Conservation (phyloP, 768 basidiomycete genomes). For the Leccinum truebloodii region DNA sequence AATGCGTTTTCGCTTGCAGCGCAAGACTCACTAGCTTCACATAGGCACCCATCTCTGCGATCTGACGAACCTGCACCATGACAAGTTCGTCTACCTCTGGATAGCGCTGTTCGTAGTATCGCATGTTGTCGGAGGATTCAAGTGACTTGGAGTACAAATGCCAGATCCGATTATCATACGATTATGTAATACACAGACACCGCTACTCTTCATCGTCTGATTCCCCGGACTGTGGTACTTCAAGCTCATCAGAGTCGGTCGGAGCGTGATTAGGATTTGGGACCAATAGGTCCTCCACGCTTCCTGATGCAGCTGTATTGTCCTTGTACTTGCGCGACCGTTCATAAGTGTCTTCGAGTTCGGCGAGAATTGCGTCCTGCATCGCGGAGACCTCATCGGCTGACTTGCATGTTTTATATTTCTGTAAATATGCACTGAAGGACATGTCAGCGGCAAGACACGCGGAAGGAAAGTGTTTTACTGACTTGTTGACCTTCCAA, state of each 20-base stretch:
- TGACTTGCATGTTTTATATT: constrained; percentile 71
- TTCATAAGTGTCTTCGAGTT: constrained; percentile 63
- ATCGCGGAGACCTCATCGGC: constrained; percentile 56
- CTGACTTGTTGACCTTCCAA: constrained; percentile 77
- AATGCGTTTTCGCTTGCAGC: not conserved
- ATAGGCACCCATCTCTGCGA: constrained; percentile 99
- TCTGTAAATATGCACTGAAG: constrained; percentile 53
- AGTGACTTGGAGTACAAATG: not conserved
- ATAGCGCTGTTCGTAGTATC: constrained; percentile 92
- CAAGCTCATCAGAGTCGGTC: constrained; percentile 12
- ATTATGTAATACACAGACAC: not conserved
- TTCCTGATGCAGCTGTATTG: constrained; percentile 37
- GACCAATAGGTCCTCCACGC: constrained; percentile 62
- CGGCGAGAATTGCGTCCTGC: constrained; percentile 70
- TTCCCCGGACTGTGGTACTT: constrained; percentile 6
- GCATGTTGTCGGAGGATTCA: constrained; percentile 47
- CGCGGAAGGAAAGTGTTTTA: not conserved
- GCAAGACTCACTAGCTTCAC: constrained; percentile 83
- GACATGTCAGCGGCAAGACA: not conserved
- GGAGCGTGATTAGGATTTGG: constrained; percentile 65
- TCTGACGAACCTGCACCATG: constrained; percentile 99
- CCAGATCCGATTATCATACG: not conserved
- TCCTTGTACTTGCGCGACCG: constrained; percentile 48
- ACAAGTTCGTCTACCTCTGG: constrained; percentile 98
- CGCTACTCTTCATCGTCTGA: not conserved